Percentiles rank a stretch among this genome's conserved stretches.
Evolutionary conservation across 2,329 filamentous ascomycete species (phyloP).

Genomic region (Fusarium veterinarium): DNA sequence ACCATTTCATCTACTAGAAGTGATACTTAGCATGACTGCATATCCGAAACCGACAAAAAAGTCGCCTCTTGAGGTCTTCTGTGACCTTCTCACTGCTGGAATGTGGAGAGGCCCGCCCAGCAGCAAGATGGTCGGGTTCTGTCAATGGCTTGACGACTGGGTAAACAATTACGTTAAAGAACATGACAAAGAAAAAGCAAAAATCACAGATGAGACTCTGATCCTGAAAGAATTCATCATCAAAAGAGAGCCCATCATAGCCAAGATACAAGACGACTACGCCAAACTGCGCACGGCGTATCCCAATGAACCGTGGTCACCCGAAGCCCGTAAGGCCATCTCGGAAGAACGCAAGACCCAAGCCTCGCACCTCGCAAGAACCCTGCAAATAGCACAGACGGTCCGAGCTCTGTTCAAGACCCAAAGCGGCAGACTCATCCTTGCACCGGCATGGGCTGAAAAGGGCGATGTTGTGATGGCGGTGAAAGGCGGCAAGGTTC

Average conservation of each 20-base stretch:
- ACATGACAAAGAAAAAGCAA: neutral
- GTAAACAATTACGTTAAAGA: neutral
- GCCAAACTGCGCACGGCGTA: neutral
- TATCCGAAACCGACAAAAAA: rapidly evolving
- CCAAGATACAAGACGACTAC: neutral
- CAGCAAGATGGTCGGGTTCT: neutral
- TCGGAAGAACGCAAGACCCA: neutral
- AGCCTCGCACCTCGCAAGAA: neutral
- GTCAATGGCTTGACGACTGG: neutral
- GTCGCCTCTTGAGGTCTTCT: neutral
- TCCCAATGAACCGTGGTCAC: neutral
- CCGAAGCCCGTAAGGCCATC: neutral
- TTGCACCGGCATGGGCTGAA: conserved; percentile 6
- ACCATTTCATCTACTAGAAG: neutral
- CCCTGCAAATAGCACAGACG: neutral
- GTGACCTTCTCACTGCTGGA: neutral
- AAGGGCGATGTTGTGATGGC: neutral
- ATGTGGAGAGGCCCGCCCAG: rapidly evolving
- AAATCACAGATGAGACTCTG: rapidly evolving
- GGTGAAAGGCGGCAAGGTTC: conserved; percentile 2
- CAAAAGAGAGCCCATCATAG: neutral
- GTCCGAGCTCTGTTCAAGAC: neutral
- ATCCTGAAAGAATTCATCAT: neutral
- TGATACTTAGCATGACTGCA: neutral
- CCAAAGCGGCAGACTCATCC: neutral